phyloP scores from a whole-genome alignment of 257 asterid species.

The Galeopsis tetrahit region DNA sequence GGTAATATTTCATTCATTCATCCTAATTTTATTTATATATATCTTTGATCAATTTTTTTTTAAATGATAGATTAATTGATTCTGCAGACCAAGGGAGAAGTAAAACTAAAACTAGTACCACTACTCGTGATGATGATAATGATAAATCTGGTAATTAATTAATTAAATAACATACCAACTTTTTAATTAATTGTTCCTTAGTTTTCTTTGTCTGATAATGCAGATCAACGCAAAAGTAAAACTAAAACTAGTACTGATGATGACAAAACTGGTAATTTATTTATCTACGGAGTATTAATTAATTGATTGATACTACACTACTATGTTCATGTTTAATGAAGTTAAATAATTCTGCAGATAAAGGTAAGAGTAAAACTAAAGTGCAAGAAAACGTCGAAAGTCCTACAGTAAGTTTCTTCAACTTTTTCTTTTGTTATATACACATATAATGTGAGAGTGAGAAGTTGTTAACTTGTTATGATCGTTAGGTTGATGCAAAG shows the following conservation, averaged over 20 bases:
- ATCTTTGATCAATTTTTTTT: no score
- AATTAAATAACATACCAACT: not conserved
- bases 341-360: constrained; percentile 36
- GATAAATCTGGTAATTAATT: not conserved
- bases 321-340: no score
- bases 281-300: no score
- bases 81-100: no score
- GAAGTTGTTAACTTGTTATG: not conserved
- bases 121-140: no score
- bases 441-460: not conserved
- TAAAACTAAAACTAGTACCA: no score
- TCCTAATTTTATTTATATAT: no score
- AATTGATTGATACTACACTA: no score
- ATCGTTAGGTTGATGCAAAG: constrained; percentile 44
- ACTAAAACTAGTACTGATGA: not conserved
- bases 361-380: constrained; percentile 24
- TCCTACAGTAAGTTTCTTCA: constrained; percentile 42
- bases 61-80: no score
- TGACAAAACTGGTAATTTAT: no score
- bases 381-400: constrained; percentile 34
- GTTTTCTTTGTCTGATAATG: constrained; percentile 20
- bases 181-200: not conserved
- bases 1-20: constrained; percentile 32
- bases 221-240: constrained; percentile 40
- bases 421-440: not conserved